phyloP scores from a whole-genome alignment of 2,329 filamentous ascomycete genomes.

The Huntiella omanensis region DNA sequence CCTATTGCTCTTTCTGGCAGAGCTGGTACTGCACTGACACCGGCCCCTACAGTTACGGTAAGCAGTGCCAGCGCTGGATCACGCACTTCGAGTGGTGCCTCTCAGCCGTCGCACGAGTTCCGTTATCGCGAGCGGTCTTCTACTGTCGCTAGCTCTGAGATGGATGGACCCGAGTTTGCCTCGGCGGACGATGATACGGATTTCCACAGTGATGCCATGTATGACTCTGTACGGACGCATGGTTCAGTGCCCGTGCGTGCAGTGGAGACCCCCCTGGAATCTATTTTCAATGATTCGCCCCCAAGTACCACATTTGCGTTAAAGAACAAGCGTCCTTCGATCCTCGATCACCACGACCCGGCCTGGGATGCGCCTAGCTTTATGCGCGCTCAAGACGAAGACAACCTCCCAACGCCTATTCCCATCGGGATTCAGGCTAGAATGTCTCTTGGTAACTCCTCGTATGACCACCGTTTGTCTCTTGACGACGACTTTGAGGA shows the following conservation, averaged over 20 bases:
- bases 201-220: conserved; percentile 57
- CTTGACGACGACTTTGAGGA: conserved; percentile 45
- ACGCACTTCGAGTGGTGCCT: conserved; percentile 6
- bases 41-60: conserved; percentile 24
- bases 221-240: conserved; percentile 56
- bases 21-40: conserved; percentile 18
- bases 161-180: conserved; percentile 42
- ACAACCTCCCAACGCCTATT: conserved; percentile 31
- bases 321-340: conserved; percentile 9
- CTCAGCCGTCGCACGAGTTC: conserved; percentile 9
- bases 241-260: conserved; percentile 48
- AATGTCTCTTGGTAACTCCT: conserved; percentile 2
- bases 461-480: conserved; percentile 24
- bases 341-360: conserved; percentile 7
- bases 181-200: conserved; percentile 62
- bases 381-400: conserved; percentile 39
- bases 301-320: conserved; percentile 35
- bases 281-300: conserved; percentile 65
- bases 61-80: conserved; percentile 13
- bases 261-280: conserved; percentile 54
- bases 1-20: conserved; percentile 7
- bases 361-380: conserved; percentile 11
- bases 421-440: conserved; percentile 10
- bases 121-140: conserved; percentile 24
- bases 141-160: conserved; percentile 51